These are phyloP conservation scores for Chlamydomonas schloesseri DNA, from an alignment of 139 green algal genomes.

Conservation along the genomic window DNA sequence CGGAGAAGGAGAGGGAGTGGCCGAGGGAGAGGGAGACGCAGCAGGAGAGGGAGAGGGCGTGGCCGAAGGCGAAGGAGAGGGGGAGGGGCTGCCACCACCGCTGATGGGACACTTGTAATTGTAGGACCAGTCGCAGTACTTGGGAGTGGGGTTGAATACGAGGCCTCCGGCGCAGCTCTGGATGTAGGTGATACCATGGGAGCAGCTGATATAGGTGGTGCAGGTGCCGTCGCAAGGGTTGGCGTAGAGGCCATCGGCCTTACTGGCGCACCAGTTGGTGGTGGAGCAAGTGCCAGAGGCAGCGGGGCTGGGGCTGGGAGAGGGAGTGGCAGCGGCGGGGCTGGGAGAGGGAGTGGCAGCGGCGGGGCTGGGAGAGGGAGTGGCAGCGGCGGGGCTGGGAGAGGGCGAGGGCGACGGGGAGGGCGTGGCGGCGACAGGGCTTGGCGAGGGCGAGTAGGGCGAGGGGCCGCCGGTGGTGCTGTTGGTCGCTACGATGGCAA, in stretches of 20 bases:
- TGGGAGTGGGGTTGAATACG: background rate
- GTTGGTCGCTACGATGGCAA: no score
- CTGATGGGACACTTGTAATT: background rate
- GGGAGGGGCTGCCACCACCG: background rate
- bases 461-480: no score
- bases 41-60: background rate
- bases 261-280: background rate
- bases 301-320: background rate
- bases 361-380: background rate
- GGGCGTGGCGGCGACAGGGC: no score
- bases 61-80: background rate
- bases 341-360: background rate
- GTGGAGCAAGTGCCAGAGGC: background rate
- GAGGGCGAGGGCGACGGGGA: background rate
- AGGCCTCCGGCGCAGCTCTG: background rate
- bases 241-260: background rate
- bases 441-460: background rate
- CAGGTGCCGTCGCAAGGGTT: slow-evolving; percentile 14
- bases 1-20: background rate
- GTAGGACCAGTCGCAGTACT: background rate
- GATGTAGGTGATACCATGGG: background rate
- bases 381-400: background rate
- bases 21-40: background rate
- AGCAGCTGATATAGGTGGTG: background rate
- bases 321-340: background rate